Evolutionary conservation across 305 asterid genomes (phyloP).

Genomic region (Fraxinus angustifolia): DNA sequence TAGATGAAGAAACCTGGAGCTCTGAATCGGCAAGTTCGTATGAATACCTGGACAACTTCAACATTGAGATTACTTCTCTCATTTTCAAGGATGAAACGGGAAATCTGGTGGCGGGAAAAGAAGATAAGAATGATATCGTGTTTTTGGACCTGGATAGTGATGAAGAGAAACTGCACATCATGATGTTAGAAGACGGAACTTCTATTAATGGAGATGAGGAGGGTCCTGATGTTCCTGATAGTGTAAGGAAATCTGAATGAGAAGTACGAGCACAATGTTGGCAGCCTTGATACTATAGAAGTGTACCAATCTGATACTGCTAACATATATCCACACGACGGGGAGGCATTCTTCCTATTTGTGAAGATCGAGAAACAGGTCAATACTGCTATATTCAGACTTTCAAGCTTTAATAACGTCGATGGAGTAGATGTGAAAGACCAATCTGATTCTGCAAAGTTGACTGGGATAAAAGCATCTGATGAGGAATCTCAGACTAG

Average conservation of each 20-base stretch:
- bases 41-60: conserved; percentile 21
- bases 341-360: background rate
- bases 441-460: background rate
- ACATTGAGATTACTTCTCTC: conserved; percentile 1
- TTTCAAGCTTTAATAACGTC: background rate
- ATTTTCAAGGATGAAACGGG: conserved; percentile 13
- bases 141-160: background rate
- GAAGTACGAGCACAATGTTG: background rate
- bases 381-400: background rate
- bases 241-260: background rate
- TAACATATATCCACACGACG: background rate
- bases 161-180: background rate
- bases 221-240: conserved; percentile 10
- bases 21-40: conserved; percentile 32
- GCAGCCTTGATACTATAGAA: background rate
- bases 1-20: conserved; percentile 32
- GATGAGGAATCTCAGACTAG: background rate
- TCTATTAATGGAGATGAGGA: conserved; percentile 22
- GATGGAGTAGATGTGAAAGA: background rate
- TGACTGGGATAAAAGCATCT: background rate
- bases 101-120: conserved; percentile 18
- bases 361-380: background rate
- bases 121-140: conserved; percentile 8
- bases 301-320: background rate
- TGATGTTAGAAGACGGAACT: conserved; percentile 15